Base-by-base conservation (phyloP, 2,329 filamentous ascomycete species). In the Aureobasidium sp. region DNA sequence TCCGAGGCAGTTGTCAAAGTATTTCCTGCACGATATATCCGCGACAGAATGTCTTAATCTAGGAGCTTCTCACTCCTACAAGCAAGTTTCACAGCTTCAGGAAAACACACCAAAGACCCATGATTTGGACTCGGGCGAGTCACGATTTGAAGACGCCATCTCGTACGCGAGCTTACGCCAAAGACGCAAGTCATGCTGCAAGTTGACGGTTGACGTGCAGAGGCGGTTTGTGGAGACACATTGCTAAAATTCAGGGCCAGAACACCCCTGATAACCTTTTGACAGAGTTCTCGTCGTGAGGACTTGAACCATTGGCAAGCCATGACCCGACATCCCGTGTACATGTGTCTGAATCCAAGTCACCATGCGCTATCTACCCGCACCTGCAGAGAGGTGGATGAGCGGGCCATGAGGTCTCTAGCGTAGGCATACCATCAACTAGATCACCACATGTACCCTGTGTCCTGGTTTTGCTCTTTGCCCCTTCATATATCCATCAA, bases 201-300 rank as follows among this genome's bases (percentile, higher is more conserved):
- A 53, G 49, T 53, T 13, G 43, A 40, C 55, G 25, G 42, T 58
- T 58, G 55, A 58, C 55, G 43, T 49, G 55, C 43, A 58, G 33
- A 17, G 25, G 33, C 55, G 21, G n/a, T 38, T 58, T 58, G 55
- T 58, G 55, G 55, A 58, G 55, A 58, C 43, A 40, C 31, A 31
- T 23, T 27, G 40, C 29, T 19, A 19, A 27, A 49, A 19, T 43
- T 38, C 43, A 47, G 43, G 43, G 53, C 53, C 53, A 57, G 53
- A 46, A 55, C 51, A 25, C 42, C 53, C 53, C 43, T 38, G 33
- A 38, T 10, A 47, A 33, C 55, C 25, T 35, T 43, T 58, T 58
- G 42, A 58, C 55, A 57, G 11, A 57, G 37, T 19, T 49, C 43
- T 43, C 27, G 53, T 46, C 38, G 37, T 19, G 25, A 17, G 38